phyloP scores from a whole-genome alignment of 495 filamentous ascomycete species.

The Xeromyces bisporus region DNA sequence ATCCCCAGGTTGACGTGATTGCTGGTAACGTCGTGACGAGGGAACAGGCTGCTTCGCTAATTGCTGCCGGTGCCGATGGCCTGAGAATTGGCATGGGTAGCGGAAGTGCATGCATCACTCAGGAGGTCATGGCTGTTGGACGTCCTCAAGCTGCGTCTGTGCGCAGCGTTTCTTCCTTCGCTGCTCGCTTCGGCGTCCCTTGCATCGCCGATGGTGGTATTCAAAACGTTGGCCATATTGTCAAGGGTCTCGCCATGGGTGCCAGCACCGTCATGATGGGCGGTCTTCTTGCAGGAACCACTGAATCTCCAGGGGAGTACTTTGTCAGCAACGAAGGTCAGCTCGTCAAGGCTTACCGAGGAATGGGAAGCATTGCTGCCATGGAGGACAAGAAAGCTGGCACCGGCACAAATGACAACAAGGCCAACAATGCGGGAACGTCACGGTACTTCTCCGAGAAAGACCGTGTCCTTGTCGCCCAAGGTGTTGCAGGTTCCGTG shows the following conservation, averaged over 20 bases:
- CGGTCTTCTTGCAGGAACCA: slow-evolving; percentile 88
- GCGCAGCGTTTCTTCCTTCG: slow-evolving; percentile 73
- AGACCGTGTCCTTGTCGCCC: slow-evolving; percentile 81
- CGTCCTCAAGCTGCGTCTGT: slow-evolving; percentile 88
- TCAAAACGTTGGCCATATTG: slow-evolving; percentile 97
- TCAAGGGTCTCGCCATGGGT: slow-evolving; percentile 90
- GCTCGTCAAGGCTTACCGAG: slow-evolving; percentile 96
- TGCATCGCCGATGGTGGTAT: slow-evolving; percentile 97
- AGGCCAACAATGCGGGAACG: slow-evolving; percentile 87
- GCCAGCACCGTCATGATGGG: slow-evolving; percentile 99
- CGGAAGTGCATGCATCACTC: slow-evolving; percentile 95
- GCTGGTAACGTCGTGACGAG: slow-evolving; percentile 95
- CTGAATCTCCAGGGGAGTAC: slow-evolving; percentile 92
- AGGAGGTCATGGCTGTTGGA: slow-evolving; percentile 98
- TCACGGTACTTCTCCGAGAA: slow-evolving; percentile 98
- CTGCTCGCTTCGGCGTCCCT: slow-evolving; percentile 84
- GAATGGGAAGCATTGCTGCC: slow-evolving; percentile 95
- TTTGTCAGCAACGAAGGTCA: slow-evolving; percentile 89
- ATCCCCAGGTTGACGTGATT: slow-evolving; percentile 80
- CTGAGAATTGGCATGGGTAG: slow-evolving; percentile 98
- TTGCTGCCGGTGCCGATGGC: slow-evolving; percentile 88
- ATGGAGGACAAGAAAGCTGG: slow-evolving; percentile 98
- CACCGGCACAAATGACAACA: slow-evolving; percentile 43
- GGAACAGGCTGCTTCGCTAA: slow-evolving; percentile 81
- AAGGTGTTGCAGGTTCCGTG: slow-evolving; percentile 77